phyloP scores from a whole-genome alignment of 2,329 filamentous ascomycete genomes.

The Dactylellina haptotyla region DNA sequence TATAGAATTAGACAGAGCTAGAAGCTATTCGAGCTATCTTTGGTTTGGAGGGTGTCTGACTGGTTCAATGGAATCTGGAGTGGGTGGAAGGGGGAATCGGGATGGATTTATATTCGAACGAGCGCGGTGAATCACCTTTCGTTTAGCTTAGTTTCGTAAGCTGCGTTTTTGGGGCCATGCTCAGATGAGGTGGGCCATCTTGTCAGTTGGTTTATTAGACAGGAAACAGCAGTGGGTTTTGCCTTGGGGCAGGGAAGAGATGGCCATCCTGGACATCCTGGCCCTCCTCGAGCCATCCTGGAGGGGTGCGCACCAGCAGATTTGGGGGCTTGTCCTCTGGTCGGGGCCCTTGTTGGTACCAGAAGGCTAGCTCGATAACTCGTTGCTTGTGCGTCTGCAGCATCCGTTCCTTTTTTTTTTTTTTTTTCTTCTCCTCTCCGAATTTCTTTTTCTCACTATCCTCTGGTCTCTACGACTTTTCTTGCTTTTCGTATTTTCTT shows the following conservation, averaged over 20 bases:
- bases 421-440: no score
- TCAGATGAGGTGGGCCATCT: constrained; percentile 50
- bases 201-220: constrained; percentile 31
- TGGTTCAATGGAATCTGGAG: constrained; percentile 52
- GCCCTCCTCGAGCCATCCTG: no score
- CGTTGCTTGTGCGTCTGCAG: constrained; percentile 39
- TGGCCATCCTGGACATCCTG: constrained; percentile 46
- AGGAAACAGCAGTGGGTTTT: constrained; percentile 26
- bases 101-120: constrained; percentile 54
- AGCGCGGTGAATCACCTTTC: constrained; percentile 52
- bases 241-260: constrained; percentile 38
- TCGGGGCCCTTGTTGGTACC: constrained; percentile 48
- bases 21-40: constrained; percentile 35
- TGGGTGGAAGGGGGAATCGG: constrained; percentile 52
- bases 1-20: no score
- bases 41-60: constrained; percentile 40
- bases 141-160: constrained; percentile 54
- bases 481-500: no score
- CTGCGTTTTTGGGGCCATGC: constrained; percentile 53
- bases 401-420: constrained; percentile 28
- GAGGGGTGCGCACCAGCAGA: constrained; percentile 26
- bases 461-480: neutral
- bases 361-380: constrained; percentile 31
- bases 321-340: constrained; percentile 37
- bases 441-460: constrained; percentile 2